These are phyloP conservation scores for Rasamsonia emersonii DNA, from an alignment of 2,329 filamentous ascomycete genomes.

Conservation along the genomic window DNA sequence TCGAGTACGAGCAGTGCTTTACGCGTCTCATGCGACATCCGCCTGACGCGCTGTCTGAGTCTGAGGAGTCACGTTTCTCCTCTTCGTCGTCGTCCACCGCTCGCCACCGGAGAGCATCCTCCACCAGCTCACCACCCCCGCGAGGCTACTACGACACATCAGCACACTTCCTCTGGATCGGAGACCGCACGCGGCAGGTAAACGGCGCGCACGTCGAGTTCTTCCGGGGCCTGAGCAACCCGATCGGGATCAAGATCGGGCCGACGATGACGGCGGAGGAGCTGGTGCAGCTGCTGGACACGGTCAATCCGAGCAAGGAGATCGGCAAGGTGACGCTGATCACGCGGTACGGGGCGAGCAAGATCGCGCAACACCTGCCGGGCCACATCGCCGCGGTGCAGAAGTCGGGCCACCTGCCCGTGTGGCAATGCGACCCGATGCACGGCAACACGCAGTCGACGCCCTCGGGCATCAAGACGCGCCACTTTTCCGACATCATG, in stretches of 20 bases:
- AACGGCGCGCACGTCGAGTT: slow-evolving; percentile 94
- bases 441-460: slow-evolving; percentile 70
- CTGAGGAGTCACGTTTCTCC: slow-evolving; percentile 17
- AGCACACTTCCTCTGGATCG: slow-evolving; percentile 96
- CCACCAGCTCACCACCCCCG: slow-evolving; percentile 17
- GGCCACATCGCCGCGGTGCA: slow-evolving; percentile 84
- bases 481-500: slow-evolving; percentile 84
- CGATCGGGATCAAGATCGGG: slow-evolving; percentile 92
- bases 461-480: slow-evolving; percentile 75
- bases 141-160: slow-evolving; percentile 83
- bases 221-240: slow-evolving; percentile 92
- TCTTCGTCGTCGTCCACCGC: slow-evolving; percentile 10
- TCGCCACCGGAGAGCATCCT: slow-evolving; percentile 15
- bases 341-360: slow-evolving; percentile 79
- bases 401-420: slow-evolving; percentile 63
- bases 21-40: slow-evolving; percentile 68
- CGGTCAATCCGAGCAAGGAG: slow-evolving; percentile 74
- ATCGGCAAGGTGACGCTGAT: slow-evolving; percentile 93
- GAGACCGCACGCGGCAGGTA: slow-evolving; percentile 88
- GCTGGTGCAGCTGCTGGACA: slow-evolving; percentile 68
- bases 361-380: slow-evolving; percentile 67
- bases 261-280: slow-evolving; percentile 72
- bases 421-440: slow-evolving; percentile 99
- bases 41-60: slow-evolving; percentile 29
- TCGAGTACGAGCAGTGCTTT: slow-evolving; percentile 88